Percentiles rank a stretch among this genome's conserved stretches.
These are phyloP conservation scores for Penstemon davidsonii DNA, from an alignment of 257 asterid genomes.

Conservation along the genomic window DNA sequence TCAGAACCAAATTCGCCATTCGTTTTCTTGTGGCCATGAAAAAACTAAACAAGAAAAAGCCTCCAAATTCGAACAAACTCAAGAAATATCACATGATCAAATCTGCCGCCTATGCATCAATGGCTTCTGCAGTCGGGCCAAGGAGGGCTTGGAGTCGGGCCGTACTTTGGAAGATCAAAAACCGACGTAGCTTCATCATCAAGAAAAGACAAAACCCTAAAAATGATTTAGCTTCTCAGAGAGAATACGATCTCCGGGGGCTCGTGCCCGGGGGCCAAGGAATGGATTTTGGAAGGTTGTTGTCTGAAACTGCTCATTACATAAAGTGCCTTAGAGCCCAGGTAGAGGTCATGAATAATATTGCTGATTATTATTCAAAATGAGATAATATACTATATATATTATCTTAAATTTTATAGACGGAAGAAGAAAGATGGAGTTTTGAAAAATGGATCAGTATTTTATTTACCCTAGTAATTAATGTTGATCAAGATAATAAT, in stretches of 20 bases:
- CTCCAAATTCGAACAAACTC: constrained; percentile 7
- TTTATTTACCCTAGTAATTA: neutral
- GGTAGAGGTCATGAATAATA: constrained; percentile 69
- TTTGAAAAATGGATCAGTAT: neutral
- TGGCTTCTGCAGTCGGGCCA: constrained; percentile 72
- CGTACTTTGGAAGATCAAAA: constrained; percentile 44
- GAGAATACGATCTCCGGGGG: constrained; percentile 39
- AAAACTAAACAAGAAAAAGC: constrained; percentile 33
- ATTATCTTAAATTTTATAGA: neutral
- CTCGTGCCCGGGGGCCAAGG: constrained; percentile 69
- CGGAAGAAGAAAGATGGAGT: neutral
- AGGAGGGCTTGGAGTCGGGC: constrained; percentile 72
- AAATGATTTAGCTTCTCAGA: constrained; percentile 16
- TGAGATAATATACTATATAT: constrained; percentile 17
- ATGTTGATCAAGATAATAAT: neutral
- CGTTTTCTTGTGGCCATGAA: constrained; percentile 54
- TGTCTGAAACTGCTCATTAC: constrained; percentile 73
- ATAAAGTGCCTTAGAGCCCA: constrained; percentile 69
- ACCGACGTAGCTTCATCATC: neutral
- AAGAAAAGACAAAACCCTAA: constrained; percentile 39
- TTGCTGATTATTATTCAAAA: constrained; percentile 45
- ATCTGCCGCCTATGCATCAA: constrained; percentile 61
- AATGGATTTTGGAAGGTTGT: constrained; percentile 54
- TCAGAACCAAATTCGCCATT: constrained; percentile 48
- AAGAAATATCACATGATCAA: constrained; percentile 42